A percentile compares a stretch with the other conserved stretches of the same genome.
Conservation (phyloP, 2,329 filamentous ascomycete species). For the Diplodia seriata region DNA sequence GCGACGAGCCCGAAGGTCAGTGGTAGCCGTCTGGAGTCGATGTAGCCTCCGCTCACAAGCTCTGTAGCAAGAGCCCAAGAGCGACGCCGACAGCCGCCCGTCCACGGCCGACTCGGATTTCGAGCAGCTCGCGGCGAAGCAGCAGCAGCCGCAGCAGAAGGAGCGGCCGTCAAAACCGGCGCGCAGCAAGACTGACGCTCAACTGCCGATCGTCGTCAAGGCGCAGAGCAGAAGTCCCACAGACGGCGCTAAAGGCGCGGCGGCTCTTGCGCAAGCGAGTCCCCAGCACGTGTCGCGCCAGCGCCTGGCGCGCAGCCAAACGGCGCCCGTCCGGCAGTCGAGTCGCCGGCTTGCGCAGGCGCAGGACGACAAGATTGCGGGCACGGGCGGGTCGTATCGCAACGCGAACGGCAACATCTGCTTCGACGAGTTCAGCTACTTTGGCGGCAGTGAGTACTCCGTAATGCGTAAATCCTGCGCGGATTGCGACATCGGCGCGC, state of each 20-base stretch:
- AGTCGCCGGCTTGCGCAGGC: neutral
- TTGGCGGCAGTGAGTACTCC: conserved; percentile 16
- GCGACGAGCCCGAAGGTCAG: conserved; percentile 30
- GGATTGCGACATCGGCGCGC: conserved; percentile 22
- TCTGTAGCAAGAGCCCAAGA: conserved; percentile 22
- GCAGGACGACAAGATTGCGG: neutral
- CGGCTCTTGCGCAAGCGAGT: neutral
- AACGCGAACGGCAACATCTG: conserved; percentile 30
- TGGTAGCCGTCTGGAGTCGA: conserved; percentile 6
- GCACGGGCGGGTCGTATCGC: conserved; percentile 30
- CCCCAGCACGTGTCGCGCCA: conserved; percentile 8
- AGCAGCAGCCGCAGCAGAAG: neutral
- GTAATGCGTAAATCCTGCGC: neutral
- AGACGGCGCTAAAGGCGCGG: neutral
- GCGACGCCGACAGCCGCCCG: conserved; percentile 1
- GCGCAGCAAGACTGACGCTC: neutral
- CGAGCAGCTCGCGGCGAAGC: neutral
- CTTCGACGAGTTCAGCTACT: conserved; percentile 31
- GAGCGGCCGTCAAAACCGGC: neutral
- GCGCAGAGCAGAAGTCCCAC: conserved; percentile 4
- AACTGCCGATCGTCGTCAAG: neutral
- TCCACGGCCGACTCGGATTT: conserved; percentile 3
- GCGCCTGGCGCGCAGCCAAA: neutral
- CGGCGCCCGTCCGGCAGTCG: neutral
- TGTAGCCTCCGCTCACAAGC: conserved; percentile 28